Conservation (phyloP, 768 basidiomycete genomes). For the Leucosporidium yakuticum region DNA sequence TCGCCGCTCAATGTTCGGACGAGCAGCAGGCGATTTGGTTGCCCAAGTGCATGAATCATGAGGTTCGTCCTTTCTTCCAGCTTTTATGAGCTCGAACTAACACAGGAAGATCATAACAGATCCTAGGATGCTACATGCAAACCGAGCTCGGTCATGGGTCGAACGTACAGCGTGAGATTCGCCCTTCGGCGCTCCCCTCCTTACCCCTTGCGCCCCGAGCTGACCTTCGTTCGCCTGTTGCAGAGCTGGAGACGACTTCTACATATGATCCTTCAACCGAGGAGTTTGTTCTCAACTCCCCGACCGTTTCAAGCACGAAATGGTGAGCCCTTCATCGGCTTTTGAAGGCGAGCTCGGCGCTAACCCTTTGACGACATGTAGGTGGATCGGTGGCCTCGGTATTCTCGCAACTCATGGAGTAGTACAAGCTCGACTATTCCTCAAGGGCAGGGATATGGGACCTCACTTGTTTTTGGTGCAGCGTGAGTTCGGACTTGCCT, state of each 20-base stretch:
- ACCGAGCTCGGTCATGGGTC: conserved; percentile 54
- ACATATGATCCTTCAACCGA: conserved; percentile 45
- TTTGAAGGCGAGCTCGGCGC: not conserved
- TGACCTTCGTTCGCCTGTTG: conserved; percentile 5
- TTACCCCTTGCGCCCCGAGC: not conserved
- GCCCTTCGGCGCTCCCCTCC: too few species aligned
- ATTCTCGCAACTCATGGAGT: conserved; percentile 47
- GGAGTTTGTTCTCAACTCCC: conserved; percentile 48
- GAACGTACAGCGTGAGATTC: conserved; percentile 24
- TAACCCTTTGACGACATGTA: not conserved
- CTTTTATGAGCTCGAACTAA: too few species aligned
- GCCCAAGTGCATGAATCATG: conserved; percentile 51
- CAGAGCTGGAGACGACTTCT: conserved; percentile 48
- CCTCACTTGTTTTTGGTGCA: conserved; percentile 46
- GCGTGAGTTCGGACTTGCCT: conserved; percentile 18
- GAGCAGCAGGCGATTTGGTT: conserved; percentile 54
- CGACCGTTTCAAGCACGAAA: conserved; percentile 47
- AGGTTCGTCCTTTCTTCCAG: conserved; percentile 25
- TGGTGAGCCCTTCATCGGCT: conserved; percentile 42
- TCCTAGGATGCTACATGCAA: conserved; percentile 51
- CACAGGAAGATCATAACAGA: conserved; percentile 29
- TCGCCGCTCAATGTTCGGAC: conserved; percentile 57
- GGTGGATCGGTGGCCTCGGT: conserved; percentile 40
- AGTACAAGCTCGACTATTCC: conserved; percentile 47
- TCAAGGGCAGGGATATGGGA: conserved; percentile 46